Percentiles rank a stretch among this genome's conserved stretches.
Evolutionary conservation across 1,284 basidiomycete genomes (phyloP).

Genomic region (Austroboletus novae-zelandiae): DNA sequence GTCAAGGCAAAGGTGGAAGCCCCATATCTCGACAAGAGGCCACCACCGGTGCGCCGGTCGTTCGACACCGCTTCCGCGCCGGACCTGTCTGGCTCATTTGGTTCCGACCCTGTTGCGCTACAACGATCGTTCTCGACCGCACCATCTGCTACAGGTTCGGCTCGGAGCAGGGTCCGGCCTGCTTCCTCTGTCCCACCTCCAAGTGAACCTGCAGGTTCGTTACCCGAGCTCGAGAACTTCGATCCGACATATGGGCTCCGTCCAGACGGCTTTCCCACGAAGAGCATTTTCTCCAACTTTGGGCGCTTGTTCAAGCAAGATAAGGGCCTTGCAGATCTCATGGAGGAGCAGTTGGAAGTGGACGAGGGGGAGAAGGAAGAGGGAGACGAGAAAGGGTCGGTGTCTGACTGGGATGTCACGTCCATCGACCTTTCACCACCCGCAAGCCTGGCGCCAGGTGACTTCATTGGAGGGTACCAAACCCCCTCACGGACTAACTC

Average conservation of each 20-base stretch:
- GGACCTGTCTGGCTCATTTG: slow-evolving; percentile 18
- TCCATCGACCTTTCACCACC: slow-evolving; percentile 38
- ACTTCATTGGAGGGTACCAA: slow-evolving; percentile 53
- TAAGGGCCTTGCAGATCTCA: slow-evolving; percentile 76
- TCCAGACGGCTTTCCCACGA: slow-evolving; percentile 80
- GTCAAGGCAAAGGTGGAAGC: slow-evolving; percentile 83
- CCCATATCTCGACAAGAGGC: slow-evolving; percentile 62
- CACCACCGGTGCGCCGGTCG: slow-evolving; percentile 35
- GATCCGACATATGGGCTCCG: slow-evolving; percentile 98
- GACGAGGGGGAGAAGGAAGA: slow-evolving; percentile 44
- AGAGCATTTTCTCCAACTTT: slow-evolving; percentile 70
- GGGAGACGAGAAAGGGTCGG: slow-evolving; percentile 50
- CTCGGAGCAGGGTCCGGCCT: slow-evolving; percentile 23
- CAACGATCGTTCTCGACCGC: slow-evolving; percentile 13
- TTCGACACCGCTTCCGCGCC: slow-evolving; percentile 30
- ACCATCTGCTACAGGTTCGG: slow-evolving; percentile 33
- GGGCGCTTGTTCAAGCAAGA: slow-evolving; percentile 66
- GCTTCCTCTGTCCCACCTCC: slow-evolving; percentile 21
- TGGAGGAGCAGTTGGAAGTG: slow-evolving; percentile 60
- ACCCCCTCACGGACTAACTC: slow-evolving; percentile 33
- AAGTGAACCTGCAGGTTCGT: slow-evolving; percentile 45
- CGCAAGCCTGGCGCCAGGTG: slow-evolving; percentile 28
- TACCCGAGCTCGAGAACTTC: slow-evolving; percentile 84
- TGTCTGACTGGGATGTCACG: slow-evolving; percentile 66
- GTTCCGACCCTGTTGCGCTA: slow-evolving; percentile 6